Percentiles rank a stretch among this genome's conserved stretches.
These are phyloP conservation scores for Myriosclerotinia curreyana DNA, from an alignment of 2,329 filamentous ascomycete species.

Conservation along the genomic window DNA sequence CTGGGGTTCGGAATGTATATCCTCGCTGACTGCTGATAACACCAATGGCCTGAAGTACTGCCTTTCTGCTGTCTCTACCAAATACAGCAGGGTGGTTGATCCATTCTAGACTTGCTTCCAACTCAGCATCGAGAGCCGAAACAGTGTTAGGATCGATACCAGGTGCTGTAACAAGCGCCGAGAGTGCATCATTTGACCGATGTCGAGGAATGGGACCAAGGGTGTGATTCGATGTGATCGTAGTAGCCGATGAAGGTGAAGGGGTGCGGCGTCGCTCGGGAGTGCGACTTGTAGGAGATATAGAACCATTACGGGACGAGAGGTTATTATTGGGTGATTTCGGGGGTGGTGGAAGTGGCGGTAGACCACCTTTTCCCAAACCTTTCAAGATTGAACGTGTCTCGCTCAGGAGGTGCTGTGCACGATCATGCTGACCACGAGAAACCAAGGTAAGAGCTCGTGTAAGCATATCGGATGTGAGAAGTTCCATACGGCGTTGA, in stretches of 20 bases:
- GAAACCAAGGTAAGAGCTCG: conserved; percentile 87
- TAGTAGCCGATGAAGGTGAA: conserved; percentile 44
- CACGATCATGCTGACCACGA: conserved; percentile 87
- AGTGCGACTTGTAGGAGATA: conserved; percentile 34
- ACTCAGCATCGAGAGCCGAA: conserved; percentile 81
- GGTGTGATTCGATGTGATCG: conserved; percentile 33
- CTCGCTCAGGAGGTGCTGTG: conserved; percentile 86
- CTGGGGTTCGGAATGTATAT: conserved; percentile 87
- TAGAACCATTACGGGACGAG: conserved; percentile 23
- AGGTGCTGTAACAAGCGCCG: conserved; percentile 53
- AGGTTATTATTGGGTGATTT: conserved; percentile 28
- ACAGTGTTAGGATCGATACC: conserved; percentile 85
- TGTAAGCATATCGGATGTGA: conserved; percentile 97
- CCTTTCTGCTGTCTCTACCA: conserved; percentile 88
- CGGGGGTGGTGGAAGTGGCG: conserved; percentile 70
- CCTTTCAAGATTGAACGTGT: conserved; percentile 95
- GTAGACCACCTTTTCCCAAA: conserved; percentile 88
- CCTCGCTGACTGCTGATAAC: conserved; percentile 93
- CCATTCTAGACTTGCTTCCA: conserved; percentile 91
- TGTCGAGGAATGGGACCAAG: conserved; percentile 47
- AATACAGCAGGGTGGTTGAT: conserved; percentile 97
- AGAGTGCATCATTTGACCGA: conserved; percentile 49
- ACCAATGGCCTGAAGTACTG: conserved; percentile 91
- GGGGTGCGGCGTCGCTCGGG: conserved; percentile 42
- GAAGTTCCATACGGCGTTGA: conserved; percentile 92